Conservation (phyloP, 2,329 filamentous ascomycete species). For the Epicoccum sorghinum region DNA sequence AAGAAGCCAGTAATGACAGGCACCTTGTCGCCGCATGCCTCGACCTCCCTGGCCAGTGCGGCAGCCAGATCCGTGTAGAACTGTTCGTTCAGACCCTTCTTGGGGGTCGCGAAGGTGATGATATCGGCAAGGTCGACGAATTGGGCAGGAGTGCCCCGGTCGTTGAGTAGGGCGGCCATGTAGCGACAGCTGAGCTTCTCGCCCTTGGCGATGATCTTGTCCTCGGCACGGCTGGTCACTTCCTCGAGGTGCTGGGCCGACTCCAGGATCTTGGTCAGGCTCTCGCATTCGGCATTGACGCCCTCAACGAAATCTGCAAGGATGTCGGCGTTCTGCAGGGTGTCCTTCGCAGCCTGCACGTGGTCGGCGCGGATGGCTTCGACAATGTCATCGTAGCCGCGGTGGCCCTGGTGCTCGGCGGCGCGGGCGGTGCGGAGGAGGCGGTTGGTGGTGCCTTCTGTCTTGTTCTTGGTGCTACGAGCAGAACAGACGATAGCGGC, state of each 20-base stretch:
- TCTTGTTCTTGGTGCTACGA: slow-evolving; percentile 90
- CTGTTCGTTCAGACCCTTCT: slow-evolving; percentile 51
- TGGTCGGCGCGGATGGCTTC: slow-evolving; percentile 84
- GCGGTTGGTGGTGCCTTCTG: slow-evolving; percentile 89
- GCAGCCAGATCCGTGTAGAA: slow-evolving; percentile 55
- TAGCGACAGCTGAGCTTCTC: slow-evolving; percentile 95
- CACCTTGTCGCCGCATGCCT: slow-evolving; percentile 51
- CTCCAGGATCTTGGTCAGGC: slow-evolving; percentile 75
- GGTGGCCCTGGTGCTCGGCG: slow-evolving; percentile 49
- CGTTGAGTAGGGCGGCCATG: slow-evolving; percentile 83
- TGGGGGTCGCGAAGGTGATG: slow-evolving; percentile 64
- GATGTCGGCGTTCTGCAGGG: slow-evolving; percentile 48
- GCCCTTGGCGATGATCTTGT: slow-evolving; percentile 88
- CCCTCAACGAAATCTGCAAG: slow-evolving; percentile 64
- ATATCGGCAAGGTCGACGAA: slow-evolving; percentile 89
- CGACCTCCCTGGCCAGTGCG: slow-evolving; percentile 51
- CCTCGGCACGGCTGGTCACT: slow-evolving; percentile 58
- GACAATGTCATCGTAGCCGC: slow-evolving; percentile 74
- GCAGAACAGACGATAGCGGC: slow-evolving; percentile 96
- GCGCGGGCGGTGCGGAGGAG: slow-evolving; percentile 56
- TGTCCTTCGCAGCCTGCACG: slow-evolving; percentile 68
- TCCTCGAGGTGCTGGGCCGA: slow-evolving; percentile 64
- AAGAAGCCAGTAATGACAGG: slow-evolving; percentile 83
- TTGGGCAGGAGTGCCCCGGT: slow-evolving; percentile 80
- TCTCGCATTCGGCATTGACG: slow-evolving; percentile 79